A percentile compares a stretch with the other conserved stretches of the same genome.
Evolutionary conservation across 257 asterid species (phyloP).

Genomic region (Ajuga chamaepitys): DNA sequence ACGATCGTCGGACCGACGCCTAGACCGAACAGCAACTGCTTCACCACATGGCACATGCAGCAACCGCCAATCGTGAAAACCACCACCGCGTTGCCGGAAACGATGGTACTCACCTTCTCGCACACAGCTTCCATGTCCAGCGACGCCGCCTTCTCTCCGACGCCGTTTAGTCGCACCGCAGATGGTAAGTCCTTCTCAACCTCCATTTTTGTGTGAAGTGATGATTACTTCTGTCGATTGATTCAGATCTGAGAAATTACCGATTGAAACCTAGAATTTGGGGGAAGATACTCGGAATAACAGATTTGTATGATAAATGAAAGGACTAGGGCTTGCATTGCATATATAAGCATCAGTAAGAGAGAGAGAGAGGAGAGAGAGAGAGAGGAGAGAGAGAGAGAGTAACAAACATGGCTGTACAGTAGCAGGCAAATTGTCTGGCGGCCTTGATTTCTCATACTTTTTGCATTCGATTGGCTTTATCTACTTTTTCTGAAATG

Average conservation of each 20-base stretch:
- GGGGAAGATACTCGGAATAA: not conserved
- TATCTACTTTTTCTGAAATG: conserved; percentile 2
- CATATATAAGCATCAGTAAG: conserved; percentile 2
- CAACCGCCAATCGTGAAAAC: conserved; percentile 78
- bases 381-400: not conserved
- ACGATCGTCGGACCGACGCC: conserved; percentile 79
- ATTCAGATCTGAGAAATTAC: too few relatives aligned
- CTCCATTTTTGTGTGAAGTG: conserved; percentile 50
- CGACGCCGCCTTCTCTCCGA: conserved; percentile 11
- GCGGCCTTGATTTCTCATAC: conserved; percentile 29
- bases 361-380: conserved; percentile 14
- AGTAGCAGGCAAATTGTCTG: conserved; percentile 22
- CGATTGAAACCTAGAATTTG: not conserved
- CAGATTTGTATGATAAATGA: not conserved
- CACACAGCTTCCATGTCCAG: conserved; percentile 33
- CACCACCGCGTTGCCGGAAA: conserved; percentile 69
- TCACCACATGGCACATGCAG: conserved; percentile 94
- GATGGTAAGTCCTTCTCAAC: conserved; percentile 33
- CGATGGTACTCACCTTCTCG: conserved; percentile 46
- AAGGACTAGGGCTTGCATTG: not conserved
- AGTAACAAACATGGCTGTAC: conserved; percentile 18
- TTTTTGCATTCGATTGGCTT: conserved; percentile 16
- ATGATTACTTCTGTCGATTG: too few relatives aligned
- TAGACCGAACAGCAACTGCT: conserved; percentile 70
- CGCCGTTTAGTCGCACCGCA: conserved; percentile 13